A percentile compares a stretch with the other conserved stretches of the same genome.
Conservation (phyloP, 2,329 filamentous ascomycete species). For the Bipolaris sorokiniana region DNA sequence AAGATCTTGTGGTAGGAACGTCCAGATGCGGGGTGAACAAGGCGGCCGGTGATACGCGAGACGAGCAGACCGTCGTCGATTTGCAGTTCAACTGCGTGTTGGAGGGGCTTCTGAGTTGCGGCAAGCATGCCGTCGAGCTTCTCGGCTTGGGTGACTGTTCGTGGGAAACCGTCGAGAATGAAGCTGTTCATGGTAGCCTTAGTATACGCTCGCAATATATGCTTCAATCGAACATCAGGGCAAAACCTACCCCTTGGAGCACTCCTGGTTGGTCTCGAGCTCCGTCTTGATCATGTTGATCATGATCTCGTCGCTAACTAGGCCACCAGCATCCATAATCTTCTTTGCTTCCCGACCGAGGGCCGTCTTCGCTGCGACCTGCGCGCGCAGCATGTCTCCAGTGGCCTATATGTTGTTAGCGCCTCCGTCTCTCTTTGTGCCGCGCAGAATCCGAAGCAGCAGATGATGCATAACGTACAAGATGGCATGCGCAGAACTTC, state of each 20-base stretch:
- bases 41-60: conserved; percentile 91
- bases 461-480: conserved; percentile 65
- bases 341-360: conserved; percentile 98
- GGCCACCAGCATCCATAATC: conserved; percentile 98
- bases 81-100: conserved; percentile 95
- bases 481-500: conserved; percentile 94
- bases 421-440: background rate
- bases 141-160: conserved; percentile 93
- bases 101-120: conserved; percentile 78
- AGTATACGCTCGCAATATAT: conserved; percentile 1
- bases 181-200: conserved; percentile 64
- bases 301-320: conserved; percentile 99
- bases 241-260: conserved; percentile 81
- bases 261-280: conserved; percentile 91
- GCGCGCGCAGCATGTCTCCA: conserved; percentile 97
- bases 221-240: background rate
- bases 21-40: conserved; percentile 94
- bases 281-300: conserved; percentile 99
- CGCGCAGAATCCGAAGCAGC: background rate
- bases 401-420: conserved; percentile 71
- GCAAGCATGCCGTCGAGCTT: conserved; percentile 91
- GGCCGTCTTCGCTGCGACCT: conserved; percentile 95
- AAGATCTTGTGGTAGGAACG: conserved; percentile 98
- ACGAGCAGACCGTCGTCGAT: conserved; percentile 95
- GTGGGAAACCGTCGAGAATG: conserved; percentile 98